Base-by-base conservation (phyloP, 192 early-diverging fungal genomes). In the Backusella luteola region DNA sequence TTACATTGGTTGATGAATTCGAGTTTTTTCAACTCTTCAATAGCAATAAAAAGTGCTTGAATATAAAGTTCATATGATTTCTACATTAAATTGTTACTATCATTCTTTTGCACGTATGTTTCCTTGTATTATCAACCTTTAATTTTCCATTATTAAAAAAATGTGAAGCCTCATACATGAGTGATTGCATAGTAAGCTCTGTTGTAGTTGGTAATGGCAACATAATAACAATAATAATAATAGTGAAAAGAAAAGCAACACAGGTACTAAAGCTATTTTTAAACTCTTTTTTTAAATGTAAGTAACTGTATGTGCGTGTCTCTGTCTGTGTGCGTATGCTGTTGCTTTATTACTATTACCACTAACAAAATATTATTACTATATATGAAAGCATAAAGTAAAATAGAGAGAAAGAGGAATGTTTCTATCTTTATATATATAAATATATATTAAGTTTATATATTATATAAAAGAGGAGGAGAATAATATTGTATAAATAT, bases 1-100 rank as follows among this genome's bases (percentile, higher is more conserved):
- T 76, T 81, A 84, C 87, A 80, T 71, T 88, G 80, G 75, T 86
- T 81, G 68, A 85, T 75, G 71, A 86, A 86, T 76, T 84, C 84
- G 59, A 86, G 79, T 34, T 78, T 81, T 70, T 84, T 76, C 15
- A 88, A 73, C 19, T 88, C 84, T 34, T 81, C 80, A 17, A 83
- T 72, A 17, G 83, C 78, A 34, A 80, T 49, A 29, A 80, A 70
- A 9, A 88, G 79, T 69, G 85, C 84, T 70, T 84, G 80, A 34
- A 88, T 73, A 75, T 86, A 85, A 15, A 79, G 36, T 11, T 75
- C 73, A 75, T 66, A 79, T 1, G 78, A 74, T 44, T n/a, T 53
- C 78, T 79, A 59, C 42, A 21, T 29, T 26, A 74, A 66, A 9
- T 6, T 21, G 67, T 69, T 69, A 69, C 11, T 21, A 21, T 36